Evolutionary conservation across 202 grass and related monocot genomes (phyloP).

Genomic region (Cymbopogon flexuosus): DNA sequence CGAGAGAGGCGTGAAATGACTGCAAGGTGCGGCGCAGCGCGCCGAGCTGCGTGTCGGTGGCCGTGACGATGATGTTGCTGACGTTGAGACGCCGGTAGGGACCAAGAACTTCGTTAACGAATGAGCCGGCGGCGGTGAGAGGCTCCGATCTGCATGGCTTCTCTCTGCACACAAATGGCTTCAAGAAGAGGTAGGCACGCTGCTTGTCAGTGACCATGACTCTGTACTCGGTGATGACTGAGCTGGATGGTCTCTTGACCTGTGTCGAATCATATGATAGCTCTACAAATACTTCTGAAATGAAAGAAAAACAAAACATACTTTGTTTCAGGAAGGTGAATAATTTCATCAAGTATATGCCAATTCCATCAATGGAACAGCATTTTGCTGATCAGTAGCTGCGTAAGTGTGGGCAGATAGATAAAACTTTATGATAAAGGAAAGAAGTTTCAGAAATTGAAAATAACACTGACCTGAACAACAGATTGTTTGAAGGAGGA

Average conservation of each 20-base stretch:
- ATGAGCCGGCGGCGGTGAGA: constrained; percentile 11
- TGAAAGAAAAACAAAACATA: background rate
- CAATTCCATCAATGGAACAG: constrained; percentile 7
- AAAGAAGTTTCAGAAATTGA: background rate
- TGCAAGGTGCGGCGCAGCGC: constrained; percentile 31
- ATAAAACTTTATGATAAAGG: background rate
- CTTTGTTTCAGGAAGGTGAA: background rate
- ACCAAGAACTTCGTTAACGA: constrained; percentile 25
- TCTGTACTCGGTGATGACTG: background rate
- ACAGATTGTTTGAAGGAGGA: constrained; percentile 31
- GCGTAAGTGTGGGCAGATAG: background rate
- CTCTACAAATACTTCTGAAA: constrained; percentile 55
- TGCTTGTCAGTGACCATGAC: constrained; percentile 24
- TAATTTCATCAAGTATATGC: background rate
- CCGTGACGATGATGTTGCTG: constrained; percentile 39
- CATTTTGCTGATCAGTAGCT: background rate
- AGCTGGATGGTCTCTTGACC: constrained; percentile 4
- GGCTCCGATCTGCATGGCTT: constrained; percentile 10
- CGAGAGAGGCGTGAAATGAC: constrained; percentile 40
- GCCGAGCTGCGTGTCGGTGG: constrained; percentile 27
- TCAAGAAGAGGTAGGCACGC: constrained; percentile 43
- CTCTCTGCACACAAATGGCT: constrained; percentile 30
- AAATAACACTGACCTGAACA: constrained; percentile 51
- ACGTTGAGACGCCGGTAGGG: constrained; percentile 33
- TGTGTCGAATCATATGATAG: constrained; percentile 43